These are phyloP conservation scores for Candida tammaniensis DNA, from an alignment of 805 yeast species.

Conservation along the genomic window DNA sequence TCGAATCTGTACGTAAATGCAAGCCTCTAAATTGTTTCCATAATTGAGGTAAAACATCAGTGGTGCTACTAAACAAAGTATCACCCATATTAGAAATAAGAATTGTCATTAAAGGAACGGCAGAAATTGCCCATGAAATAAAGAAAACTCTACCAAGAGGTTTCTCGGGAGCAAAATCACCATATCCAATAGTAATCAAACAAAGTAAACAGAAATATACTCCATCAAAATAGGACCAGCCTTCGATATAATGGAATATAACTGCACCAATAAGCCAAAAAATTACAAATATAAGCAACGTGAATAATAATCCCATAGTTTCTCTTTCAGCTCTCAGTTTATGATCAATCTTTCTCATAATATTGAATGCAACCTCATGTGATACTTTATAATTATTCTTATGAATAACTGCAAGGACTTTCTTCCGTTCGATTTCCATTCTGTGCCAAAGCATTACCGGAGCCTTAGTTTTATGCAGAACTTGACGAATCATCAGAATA, in stretches of 20 bases:
- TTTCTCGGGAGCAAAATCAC: conserved; percentile 63
- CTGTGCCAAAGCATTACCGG: conserved; percentile 67
- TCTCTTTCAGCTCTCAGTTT: conserved; percentile 39
- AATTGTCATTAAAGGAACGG: conserved; percentile 86
- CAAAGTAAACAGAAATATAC: conserved; percentile 78
- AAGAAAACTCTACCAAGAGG: conserved; percentile 72
- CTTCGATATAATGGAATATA: conserved; percentile 57
- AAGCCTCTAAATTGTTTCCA: conserved; percentile 5
- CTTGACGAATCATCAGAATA: conserved; percentile 64
- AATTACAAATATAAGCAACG: conserved; percentile 44
- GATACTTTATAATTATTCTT: conserved; percentile 21
- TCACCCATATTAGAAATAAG: conserved; percentile 74
- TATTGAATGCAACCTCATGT: conserved; percentile 49
- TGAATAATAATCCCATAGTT: conserved; percentile 33
- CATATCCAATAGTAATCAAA: conserved; percentile 82
- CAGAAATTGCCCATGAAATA: conserved; percentile 75
- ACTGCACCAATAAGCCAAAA: conserved; percentile 78
- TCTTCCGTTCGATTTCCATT: conserved; percentile 50
- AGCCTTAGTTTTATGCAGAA: conserved; percentile 57
- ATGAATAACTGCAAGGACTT: conserved; percentile 18
- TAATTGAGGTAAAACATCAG: conserved; percentile 8
- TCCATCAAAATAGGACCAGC: conserved; percentile 68
- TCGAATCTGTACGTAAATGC: too few relatives aligned
- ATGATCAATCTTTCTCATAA: conserved; percentile 52
- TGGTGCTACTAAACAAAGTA: conserved; percentile 34